A percentile compares a stretch with the other conserved stretches of the same genome.
Evolutionary conservation across 148 eudicot genomes (phyloP).

Genomic region (Nyssa sinensis): DNA sequence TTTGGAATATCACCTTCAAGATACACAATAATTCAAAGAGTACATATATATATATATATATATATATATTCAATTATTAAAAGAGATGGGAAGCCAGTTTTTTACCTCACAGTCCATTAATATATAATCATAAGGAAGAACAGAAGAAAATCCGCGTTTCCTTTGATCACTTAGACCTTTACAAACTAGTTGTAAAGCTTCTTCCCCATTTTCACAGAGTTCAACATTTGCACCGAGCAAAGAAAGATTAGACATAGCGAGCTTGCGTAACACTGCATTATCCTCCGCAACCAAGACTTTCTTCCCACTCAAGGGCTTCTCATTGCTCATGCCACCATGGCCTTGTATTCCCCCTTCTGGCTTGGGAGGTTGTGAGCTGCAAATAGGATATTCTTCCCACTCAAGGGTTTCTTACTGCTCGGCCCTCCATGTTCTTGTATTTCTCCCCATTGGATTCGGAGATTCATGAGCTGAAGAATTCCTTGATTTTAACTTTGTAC

Average conservation of each 20-base stretch:
- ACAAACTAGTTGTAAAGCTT: constrained; percentile 46
- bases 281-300: constrained; percentile 53
- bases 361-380: neutral
- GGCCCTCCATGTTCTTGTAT: constrained; percentile 14
- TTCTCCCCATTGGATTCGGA: neutral
- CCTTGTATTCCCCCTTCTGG: constrained; percentile 12
- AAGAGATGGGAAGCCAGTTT: neutral
- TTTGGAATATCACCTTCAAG: too few species aligned
- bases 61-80: too few species aligned
- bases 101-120: constrained; percentile 82
- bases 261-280: constrained; percentile 16
- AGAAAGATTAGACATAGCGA: constrained; percentile 21
- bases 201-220: constrained; percentile 41
- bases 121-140: constrained; percentile 60
- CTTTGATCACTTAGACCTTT: constrained; percentile 26
- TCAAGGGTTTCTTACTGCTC: constrained; percentile 11
- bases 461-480: neutral
- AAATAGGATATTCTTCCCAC: constrained; percentile 8
- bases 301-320: constrained; percentile 41
- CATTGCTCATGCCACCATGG: constrained; percentile 8
- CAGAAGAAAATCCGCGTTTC: constrained; percentile 11
- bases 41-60: too few species aligned
- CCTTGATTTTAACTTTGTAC: neutral
- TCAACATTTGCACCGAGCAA: constrained; percentile 40
- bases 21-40: too few species aligned